Base-by-base conservation (phyloP, 441 rosid species). In the Gossypium schwendimanii region DNA sequence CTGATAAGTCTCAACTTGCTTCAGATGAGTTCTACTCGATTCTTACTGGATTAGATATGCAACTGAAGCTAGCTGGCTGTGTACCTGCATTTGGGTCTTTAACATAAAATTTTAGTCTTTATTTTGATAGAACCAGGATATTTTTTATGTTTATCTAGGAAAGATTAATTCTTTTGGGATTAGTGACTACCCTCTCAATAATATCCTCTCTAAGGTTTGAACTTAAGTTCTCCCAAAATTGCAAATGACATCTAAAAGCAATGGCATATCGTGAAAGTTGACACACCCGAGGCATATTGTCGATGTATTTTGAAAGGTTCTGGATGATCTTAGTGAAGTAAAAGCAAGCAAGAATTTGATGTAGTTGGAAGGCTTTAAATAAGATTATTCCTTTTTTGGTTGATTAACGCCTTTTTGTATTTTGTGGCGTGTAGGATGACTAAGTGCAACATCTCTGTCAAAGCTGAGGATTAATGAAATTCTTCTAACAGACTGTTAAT, bases 401-500 rank as follows among this genome's bases (percentile, higher is more conserved):
- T 7, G n/a, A 21, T 53, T 53, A 53, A 53, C 7, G 21, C 58
- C 7, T 17, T 53, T 55, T 66, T 24, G 58, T 53, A 17, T 53
- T 21, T 21, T 26, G 5, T 21, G 28, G 60, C 28, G 10, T 9
- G 23, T 14, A 92, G 98, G 97, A 94, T 80, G 97, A 79, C 76
- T 94, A 69, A 92, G 94, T 83, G 73, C 77, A 26, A 88, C 94
- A 76, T 86, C 97, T 72, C 70, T 94, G 45, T 86, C 86, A 71
- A 85, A 95, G 78, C 83, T 91, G 72, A 86, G 96, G 72, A 81
- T 33, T 33, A 6, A 81, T 81, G 98, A 91, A 85, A 89, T 94
- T 79, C 87, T 90, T 73, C 83, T 83, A 71, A 94, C 97, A 2
- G 92, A 92, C 74, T 87, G 93, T 89, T 33, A 33, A 33, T 33